Evolutionary conservation across 1,139 yeast species (phyloP), one percentile per base, ranked within the genome.

Genomic region (Barnettozyma hawaiiensis): DNA sequence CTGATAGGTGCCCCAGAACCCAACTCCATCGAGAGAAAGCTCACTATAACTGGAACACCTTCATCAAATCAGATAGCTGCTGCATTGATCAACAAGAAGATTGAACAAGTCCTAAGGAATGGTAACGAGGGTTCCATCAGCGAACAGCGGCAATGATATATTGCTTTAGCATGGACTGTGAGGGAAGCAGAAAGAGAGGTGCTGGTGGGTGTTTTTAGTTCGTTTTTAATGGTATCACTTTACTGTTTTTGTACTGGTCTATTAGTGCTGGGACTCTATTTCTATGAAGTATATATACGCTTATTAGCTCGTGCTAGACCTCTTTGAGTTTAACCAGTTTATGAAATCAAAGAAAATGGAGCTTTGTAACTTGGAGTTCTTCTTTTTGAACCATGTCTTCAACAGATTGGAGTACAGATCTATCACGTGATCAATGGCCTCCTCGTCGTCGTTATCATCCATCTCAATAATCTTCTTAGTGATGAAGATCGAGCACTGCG

Each of bases 61-160:
- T 76, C 72, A 51, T 78, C 86, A 16, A 83, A 84, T 46, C 85
- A 85, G 59, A 78, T 80, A 52, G 96, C 96, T 1, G 76, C 85
- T 33, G 78, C 75, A 60, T 66, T 87, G 63, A 84, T 89, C 38
- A 83, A 85, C 61, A 85, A 84, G 57, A 75, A 85, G 55, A 80
- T 87, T 43, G 85, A 75, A 55, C 73, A 73, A 35, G 87, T 78
- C 60, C 77, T 75, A 57, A 75, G 70, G 54, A 69, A 75, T 24
- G 51, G 47, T 32, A 47, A 24, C 46, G 47, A 37, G 35, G 39
- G 35, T 39, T 45, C 19, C 45, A 35, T 14, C 35, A 39, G 34
- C 9, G 34, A 35, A 19, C 26, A 29, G 23, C 9, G 21, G 10
- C 6, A 29, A 31, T 14, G 31, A 35, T n/a, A n/a, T n/a, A n/a